Conservation (phyloP, 306 rosid genomes). For the Adenanthera pavonina region DNA sequence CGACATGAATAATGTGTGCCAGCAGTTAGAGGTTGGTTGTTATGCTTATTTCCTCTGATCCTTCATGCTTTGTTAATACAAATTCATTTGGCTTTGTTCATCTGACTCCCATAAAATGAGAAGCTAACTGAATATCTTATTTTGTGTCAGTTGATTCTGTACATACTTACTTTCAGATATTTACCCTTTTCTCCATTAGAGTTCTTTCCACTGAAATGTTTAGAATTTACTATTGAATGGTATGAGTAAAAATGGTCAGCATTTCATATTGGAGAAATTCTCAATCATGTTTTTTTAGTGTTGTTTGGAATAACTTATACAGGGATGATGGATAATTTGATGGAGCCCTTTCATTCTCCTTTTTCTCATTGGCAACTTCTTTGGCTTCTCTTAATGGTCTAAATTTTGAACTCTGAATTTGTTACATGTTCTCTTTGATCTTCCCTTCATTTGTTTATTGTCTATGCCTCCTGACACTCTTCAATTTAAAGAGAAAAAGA, state of each 20-base stretch:
- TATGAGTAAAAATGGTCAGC: not conserved
- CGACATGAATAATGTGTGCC: conserved; percentile 76
- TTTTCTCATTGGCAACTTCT: conserved; percentile 16
- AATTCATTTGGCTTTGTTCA: conserved; percentile 11
- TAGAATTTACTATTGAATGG: not conserved
- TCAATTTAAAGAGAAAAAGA: not conserved
- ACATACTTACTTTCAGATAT: conserved; percentile 1
- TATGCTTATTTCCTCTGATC: conserved; percentile 26
- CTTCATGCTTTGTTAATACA: not conserved
- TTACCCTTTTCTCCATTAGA: not conserved
- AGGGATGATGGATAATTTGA: not conserved
- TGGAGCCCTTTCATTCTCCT: not conserved
- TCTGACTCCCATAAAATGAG: not conserved
- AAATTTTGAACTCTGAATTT: not conserved
- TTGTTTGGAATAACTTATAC: not conserved
- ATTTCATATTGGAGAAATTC: conserved; percentile 1
- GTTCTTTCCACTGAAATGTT: not conserved
- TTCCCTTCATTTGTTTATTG: conserved; percentile 3
- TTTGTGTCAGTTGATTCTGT: conserved; percentile 1
- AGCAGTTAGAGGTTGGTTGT: conserved; percentile 80
- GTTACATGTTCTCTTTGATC: conserved; percentile 13
- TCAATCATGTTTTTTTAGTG: not conserved
- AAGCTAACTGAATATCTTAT: not conserved
- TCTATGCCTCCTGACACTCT: conserved; percentile 11
- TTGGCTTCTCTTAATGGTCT: conserved; percentile 24